Evolutionary conservation across 2,329 filamentous ascomycete species (phyloP).

Genomic region (Pseudogymnoascus sp.): DNA sequence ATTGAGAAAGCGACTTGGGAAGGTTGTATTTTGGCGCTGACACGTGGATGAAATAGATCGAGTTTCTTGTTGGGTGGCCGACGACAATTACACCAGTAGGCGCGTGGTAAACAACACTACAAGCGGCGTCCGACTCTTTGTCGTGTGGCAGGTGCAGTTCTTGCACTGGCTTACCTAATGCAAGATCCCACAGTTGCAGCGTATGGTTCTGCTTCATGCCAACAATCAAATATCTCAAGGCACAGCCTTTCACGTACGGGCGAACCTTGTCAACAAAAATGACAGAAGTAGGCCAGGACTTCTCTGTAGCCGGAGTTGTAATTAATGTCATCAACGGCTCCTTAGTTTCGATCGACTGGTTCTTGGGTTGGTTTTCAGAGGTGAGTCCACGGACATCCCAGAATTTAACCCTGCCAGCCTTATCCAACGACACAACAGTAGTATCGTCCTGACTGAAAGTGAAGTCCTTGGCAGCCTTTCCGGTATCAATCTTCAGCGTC

Average conservation of each 20-base stretch:
- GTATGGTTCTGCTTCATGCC: constrained; percentile 99
- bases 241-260: constrained; percentile 82
- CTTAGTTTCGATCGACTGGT: constrained; percentile 63
- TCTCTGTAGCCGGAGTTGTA: constrained; percentile 80
- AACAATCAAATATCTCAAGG: constrained; percentile 89
- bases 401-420: constrained; percentile 92
- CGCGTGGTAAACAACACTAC: constrained; percentile 91
- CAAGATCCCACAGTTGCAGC: constrained; percentile 95
- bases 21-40: constrained; percentile 91
- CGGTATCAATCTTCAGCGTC: constrained; percentile 87
- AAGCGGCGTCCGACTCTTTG: constrained; percentile 95
- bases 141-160: constrained; percentile 94
- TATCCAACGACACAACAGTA: constrained; percentile 90
- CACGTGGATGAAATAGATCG: constrained; percentile 91
- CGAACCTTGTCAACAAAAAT: constrained; percentile 93
- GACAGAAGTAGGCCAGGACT: constrained; percentile 94
- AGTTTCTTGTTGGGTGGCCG: constrained; percentile 93
- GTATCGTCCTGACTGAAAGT: constrained; percentile 95
- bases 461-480: constrained; percentile 97
- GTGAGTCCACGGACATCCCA: constrained; percentile 88
- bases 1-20: constrained; percentile 70
- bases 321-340: constrained; percentile 80
- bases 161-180: constrained; percentile 88
- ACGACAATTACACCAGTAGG: constrained; percentile 88
- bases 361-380: constrained; percentile 40